Evolutionary conservation across 805 yeast species (phyloP).

Genomic region (Priceomyces haplophilus): DNA sequence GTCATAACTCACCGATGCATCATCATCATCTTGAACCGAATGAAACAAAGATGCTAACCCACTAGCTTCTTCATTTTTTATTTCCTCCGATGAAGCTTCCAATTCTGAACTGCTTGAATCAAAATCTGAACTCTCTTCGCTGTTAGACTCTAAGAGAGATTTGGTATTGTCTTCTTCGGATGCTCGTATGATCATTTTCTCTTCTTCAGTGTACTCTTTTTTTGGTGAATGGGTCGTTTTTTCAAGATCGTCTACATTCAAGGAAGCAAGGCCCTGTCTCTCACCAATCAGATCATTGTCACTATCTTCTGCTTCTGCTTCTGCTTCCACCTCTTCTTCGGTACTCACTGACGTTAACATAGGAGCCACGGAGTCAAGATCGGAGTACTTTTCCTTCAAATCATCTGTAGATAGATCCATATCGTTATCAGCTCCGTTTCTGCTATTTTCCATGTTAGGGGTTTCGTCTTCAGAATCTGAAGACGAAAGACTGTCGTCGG

Average conservation of each 20-base stretch:
- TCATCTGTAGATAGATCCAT: constrained; percentile 53
- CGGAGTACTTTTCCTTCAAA: constrained; percentile 53
- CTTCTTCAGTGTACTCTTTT: constrained; percentile 32
- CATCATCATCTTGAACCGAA: constrained; percentile 9
- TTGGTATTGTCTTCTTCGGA: not conserved
- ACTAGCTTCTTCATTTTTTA: too few species aligned
- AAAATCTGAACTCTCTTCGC: constrained; percentile 13
- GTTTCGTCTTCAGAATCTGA: constrained; percentile 10
- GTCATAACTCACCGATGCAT: constrained; percentile 19
- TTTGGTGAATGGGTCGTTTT: constrained; percentile 12
- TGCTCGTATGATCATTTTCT: constrained; percentile 27
- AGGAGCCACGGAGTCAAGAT: constrained; percentile 11
- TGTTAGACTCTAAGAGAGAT: constrained; percentile 8
- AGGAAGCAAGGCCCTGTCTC: constrained; percentile 25
- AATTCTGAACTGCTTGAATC: constrained; percentile 15
- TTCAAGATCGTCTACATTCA: constrained; percentile 20
- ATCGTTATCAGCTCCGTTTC: constrained; percentile 36
- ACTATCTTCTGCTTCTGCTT: constrained; percentile 6
- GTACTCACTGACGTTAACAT: constrained; percentile 19
- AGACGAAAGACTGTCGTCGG: constrained; percentile 17
- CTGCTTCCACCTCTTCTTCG: constrained; percentile 10
- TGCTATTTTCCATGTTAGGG: constrained; percentile 21
- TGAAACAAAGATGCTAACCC: constrained; percentile 17
- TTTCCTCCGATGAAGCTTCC: too few species aligned
- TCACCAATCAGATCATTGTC: constrained; percentile 12